Base-by-base conservation (phyloP, 805 yeast species). In the Cyberlindnera veronae region DNA sequence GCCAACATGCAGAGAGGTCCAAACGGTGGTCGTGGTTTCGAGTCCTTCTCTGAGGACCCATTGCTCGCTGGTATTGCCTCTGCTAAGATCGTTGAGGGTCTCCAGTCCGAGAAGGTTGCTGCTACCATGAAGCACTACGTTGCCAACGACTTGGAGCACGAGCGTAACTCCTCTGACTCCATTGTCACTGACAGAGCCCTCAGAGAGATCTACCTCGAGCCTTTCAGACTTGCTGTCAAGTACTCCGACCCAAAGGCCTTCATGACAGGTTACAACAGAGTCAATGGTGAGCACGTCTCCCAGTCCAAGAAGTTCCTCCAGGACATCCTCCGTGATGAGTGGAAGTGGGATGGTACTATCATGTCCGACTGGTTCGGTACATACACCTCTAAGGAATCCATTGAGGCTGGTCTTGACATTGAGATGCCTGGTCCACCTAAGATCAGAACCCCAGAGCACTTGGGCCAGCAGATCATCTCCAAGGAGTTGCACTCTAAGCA, bases 351-450 rank as follows among this genome's bases (percentile, higher is more conserved):
- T 7, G 85, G 85, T 32, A 56, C 71, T 28, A 55, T 71, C 26
- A 76, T 80, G 78, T 72, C 80, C 21, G 86, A 79, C 59, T 79
- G 85, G 85, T 72, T 53, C 53, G 86, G 85, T 19, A 67, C 70
- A 9, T 77, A 73, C 55, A 66, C 79, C 13, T 61, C 62, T 27
- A 64, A 63, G 31, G 70, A 66, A 31, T 51, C 80, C 12, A 55
- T 79, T 34, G 66, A 69, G 29, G 75, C 76, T 26, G 84, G 85
- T 7, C 61, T 80, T 40, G 81, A 78, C 53, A 62, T 80, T 50
- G 86, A 80, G 57, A 77, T 77, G 82, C 86, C 86, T 1, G 86
- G 85, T 27, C 76, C 78, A 15, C 62, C 81, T 8, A 61, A 68
- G 38, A 69, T 79, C 61, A 62, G 72, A 50, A 60, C 60, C 2